A percentile compares a stretch with the other conserved stretches of the same genome.
These are phyloP conservation scores for Apiotrichum gracile DNA, from an alignment of 1,284 basidiomycete species.

Conservation along the genomic window DNA sequence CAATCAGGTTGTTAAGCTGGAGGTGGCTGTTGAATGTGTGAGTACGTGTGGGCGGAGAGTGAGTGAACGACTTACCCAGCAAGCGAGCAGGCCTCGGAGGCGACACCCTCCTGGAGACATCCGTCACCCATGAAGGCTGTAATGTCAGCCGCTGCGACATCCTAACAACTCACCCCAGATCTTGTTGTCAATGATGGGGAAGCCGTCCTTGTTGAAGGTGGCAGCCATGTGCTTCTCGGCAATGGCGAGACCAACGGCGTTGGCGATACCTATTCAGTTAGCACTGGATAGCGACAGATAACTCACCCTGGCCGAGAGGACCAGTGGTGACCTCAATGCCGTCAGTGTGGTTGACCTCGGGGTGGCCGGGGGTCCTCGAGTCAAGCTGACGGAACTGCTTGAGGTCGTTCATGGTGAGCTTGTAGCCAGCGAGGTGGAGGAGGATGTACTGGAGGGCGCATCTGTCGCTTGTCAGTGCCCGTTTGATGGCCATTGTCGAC, in stretches of 20 bases:
- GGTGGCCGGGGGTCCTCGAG: conserved; percentile 86
- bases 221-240: conserved; percentile 85
- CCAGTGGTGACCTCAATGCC: conserved; percentile 96
- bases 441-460: conserved; percentile 58
- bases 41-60: no score
- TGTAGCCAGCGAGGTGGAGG: conserved; percentile 49
- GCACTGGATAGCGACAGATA: neutral
- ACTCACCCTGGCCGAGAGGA: conserved; percentile 78
- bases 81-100: conserved; percentile 81
- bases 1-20: conserved; percentile 86
- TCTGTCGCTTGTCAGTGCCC: no score
- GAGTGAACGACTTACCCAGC: conserved; percentile 54
- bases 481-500: neutral
- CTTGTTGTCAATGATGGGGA: conserved; percentile 79
- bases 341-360: conserved; percentile 79
- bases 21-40: conserved; percentile 59
- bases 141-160: conserved; percentile 9
- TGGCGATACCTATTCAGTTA: conserved; percentile 59
- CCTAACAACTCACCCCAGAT: conserved; percentile 61
- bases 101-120: conserved; percentile 92
- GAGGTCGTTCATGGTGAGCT: conserved; percentile 52
- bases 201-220: conserved; percentile 80
- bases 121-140: conserved; percentile 89
- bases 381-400: conserved; percentile 61
- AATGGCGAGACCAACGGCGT: conserved; percentile 87